These are phyloP conservation scores for Pestalotiopsis fici DNA, from an alignment of 2,329 filamentous ascomycete species.

Conservation along the genomic window DNA sequence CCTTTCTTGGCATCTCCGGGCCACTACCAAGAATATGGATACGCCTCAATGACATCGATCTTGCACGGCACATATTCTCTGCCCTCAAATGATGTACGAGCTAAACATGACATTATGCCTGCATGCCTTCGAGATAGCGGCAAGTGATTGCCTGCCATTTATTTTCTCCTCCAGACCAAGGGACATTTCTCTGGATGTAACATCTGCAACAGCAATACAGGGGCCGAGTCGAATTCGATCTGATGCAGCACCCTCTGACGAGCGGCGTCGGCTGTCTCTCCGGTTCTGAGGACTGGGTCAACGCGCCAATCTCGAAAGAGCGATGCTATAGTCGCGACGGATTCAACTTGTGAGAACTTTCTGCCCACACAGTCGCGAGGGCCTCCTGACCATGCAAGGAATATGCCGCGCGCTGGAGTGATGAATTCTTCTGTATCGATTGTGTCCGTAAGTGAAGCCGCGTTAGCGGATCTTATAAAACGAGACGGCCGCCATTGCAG, in stretches of 20 bases:
- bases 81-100: too few species aligned
- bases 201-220: constrained; percentile 10
- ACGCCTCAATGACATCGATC: too few species aligned
- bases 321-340: constrained; percentile 17
- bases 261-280: constrained; percentile 13
- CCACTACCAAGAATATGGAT: too few species aligned
- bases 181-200: constrained; percentile 11
- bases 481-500: constrained; percentile 24
- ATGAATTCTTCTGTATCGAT: constrained; percentile 9
- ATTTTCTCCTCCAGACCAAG: constrained; percentile 7
- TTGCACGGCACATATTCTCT: too few species aligned
- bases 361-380: constrained; percentile 20
- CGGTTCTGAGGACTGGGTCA: constrained; percentile 15
- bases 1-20: too few species aligned
- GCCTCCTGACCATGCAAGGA: constrained; percentile 21
- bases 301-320: constrained; percentile 20
- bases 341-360: constrained; percentile 22
- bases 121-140: too few species aligned
- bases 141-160: not conserved
- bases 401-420: constrained; percentile 11
- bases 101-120: too few species aligned
- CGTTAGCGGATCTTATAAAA: constrained; percentile 16
- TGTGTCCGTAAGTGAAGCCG: too few species aligned
- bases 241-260: not conserved
- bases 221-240: not conserved